A percentile compares a stretch with the other conserved stretches of the same genome.
Conservation (phyloP, 495 filamentous ascomycete species). For the Xylaria palmicola region DNA sequence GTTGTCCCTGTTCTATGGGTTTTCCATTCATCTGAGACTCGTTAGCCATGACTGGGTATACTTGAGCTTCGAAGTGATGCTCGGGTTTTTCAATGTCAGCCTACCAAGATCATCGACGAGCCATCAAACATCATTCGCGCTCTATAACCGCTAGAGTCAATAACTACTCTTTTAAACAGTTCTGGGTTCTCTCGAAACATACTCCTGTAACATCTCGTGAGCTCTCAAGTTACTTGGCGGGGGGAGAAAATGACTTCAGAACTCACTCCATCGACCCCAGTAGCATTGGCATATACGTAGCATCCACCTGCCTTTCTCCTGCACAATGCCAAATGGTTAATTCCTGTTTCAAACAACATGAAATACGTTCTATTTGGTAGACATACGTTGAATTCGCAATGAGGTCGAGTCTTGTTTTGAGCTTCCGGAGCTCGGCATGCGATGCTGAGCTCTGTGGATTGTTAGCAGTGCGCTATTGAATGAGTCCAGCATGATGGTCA, state of each 20-base stretch:
- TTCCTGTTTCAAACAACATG: not conserved
- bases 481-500: too few species aligned
- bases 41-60: not conserved
- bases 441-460: not conserved
- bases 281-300: slow-evolving; percentile 10
- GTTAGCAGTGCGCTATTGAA: too few species aligned
- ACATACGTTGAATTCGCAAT: slow-evolving; percentile 61
- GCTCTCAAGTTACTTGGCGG: too few species aligned
- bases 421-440: slow-evolving; percentile 57
- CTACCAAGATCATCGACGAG: slow-evolving; percentile 65
- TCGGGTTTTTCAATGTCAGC: not conserved
- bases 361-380: slow-evolving; percentile 1
- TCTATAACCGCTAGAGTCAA: slow-evolving; percentile 15
- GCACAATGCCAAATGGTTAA: not conserved
- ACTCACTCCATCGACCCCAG: not conserved
- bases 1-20: slow-evolving; percentile 64
- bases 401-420: slow-evolving; percentile 62
- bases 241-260: too few species aligned
- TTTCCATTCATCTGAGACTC: slow-evolving; percentile 54
- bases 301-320: slow-evolving; percentile 7
- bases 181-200: too few species aligned
- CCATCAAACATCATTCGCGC: slow-evolving; percentile 47
- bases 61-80: not conserved
- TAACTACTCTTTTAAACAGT: not conserved
- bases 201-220: too few species aligned